Conservation (phyloP, 331 rosid genomes). For the Dryas integrifolia region DNA sequence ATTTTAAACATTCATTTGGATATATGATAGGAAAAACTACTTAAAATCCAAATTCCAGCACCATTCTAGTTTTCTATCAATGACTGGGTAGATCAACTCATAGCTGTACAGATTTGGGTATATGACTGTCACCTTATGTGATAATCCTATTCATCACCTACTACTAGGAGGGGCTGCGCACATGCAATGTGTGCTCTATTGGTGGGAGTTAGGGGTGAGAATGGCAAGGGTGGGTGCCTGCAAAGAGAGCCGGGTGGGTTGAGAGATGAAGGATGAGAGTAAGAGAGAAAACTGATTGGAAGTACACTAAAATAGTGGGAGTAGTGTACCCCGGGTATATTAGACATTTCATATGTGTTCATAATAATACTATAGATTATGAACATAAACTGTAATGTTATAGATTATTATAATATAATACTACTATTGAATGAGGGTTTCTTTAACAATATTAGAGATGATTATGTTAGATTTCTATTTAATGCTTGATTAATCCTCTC, state of each 20-base stretch:
- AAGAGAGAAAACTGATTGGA: neutral
- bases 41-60: neutral
- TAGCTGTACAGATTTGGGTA: too few relatives aligned
- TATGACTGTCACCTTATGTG: too few relatives aligned
- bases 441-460: too few relatives aligned
- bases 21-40: neutral
- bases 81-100: too few relatives aligned
- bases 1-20: neutral
- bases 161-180: too few relatives aligned
- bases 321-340: neutral
- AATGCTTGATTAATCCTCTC: slow-evolving; percentile 3
- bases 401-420: too few relatives aligned
- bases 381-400: too few relatives aligned
- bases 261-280: slow-evolving; percentile 1
- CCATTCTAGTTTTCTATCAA: too few relatives aligned
- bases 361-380: neutral
- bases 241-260: neutral
- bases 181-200: too few relatives aligned
- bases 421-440: too few relatives aligned
- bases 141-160: too few relatives aligned
- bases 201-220: too few relatives aligned
- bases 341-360: neutral
- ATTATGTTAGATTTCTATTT: neutral
- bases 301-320: neutral
- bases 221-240: neutral